phyloP scores from a whole-genome alignment of 2,329 filamentous ascomycete genomes.

The Neonectria punicea region DNA sequence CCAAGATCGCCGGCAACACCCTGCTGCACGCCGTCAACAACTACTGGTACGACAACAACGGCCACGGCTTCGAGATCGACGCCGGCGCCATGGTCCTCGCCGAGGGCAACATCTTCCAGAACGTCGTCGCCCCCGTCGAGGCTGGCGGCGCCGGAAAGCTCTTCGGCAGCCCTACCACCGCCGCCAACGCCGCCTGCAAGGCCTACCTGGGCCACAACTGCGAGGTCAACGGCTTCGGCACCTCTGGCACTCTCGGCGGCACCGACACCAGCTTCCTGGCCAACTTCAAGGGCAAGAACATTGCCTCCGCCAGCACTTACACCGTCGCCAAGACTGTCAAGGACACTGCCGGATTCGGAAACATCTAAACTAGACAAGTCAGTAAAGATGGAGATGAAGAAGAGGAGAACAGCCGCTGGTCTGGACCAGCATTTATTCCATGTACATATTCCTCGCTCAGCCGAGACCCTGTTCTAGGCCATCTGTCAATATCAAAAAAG shows the following conservation, averaged over 20 bases:
- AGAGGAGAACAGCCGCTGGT: not conserved
- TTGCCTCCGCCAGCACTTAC: slow-evolving; percentile 56
- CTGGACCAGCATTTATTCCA: slow-evolving; percentile 14
- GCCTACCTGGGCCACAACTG: slow-evolving; percentile 60
- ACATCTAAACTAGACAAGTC: slow-evolving; percentile 40
- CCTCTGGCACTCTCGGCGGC: slow-evolving; percentile 51
- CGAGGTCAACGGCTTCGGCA: slow-evolving; percentile 60
- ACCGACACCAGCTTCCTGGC: slow-evolving; percentile 59
- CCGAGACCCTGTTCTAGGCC: not conserved
- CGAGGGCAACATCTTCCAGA: slow-evolving; percentile 69
- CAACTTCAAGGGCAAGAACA: slow-evolving; percentile 63
- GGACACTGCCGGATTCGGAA: slow-evolving; percentile 59
- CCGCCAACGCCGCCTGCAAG: slow-evolving; percentile 54
- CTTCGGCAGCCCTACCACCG: slow-evolving; percentile 46
- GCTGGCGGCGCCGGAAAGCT: slow-evolving; percentile 45
- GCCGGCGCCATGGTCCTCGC: slow-evolving; percentile 58
- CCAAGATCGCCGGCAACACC: slow-evolving; percentile 67
- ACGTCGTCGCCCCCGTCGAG: slow-evolving; percentile 57
- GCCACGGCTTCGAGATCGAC: slow-evolving; percentile 68
- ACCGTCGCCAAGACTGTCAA: slow-evolving; percentile 50
- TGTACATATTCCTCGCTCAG: slow-evolving; percentile 17
- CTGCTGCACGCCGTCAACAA: slow-evolving; percentile 70
- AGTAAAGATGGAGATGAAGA: not conserved
- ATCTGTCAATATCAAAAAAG: slow-evolving; percentile 8
- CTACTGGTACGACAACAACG: slow-evolving; percentile 65